phyloP scores from a whole-genome alignment of 176 grass and related monocot species.

The Aegilops sharonensis region DNA sequence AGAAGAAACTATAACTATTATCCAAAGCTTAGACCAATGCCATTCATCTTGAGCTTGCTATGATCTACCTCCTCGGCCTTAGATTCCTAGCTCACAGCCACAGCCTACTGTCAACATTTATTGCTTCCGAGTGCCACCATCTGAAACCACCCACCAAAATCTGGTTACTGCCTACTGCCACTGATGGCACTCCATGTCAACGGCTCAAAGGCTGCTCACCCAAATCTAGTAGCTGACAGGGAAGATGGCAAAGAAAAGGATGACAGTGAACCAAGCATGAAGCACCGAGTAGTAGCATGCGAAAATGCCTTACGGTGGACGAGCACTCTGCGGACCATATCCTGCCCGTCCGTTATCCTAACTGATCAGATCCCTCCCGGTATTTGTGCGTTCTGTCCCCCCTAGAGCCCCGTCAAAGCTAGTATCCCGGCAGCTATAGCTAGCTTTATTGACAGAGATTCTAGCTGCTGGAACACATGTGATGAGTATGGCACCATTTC shows the following conservation, averaged over 20 bases:
- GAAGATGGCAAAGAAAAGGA: not conserved
- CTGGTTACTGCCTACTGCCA: not conserved
- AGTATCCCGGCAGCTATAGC: too few species aligned
- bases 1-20: not conserved
- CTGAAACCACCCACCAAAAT: not conserved
- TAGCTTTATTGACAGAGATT: too few species aligned
- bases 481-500: too few species aligned
- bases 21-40: constrained; percentile 3
- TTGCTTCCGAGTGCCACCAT: not conserved
- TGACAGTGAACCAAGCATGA: not conserved
- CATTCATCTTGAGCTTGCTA: not conserved
- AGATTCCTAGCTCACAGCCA: constrained; percentile 2
- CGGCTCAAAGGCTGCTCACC: not conserved
- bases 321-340: too few species aligned
- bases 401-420: too few species aligned
- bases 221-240: not conserved
- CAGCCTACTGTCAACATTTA: not conserved
- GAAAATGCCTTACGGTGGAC: too few species aligned
- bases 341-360: too few species aligned
- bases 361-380: too few species aligned
- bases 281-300: not conserved
- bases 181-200: not conserved
- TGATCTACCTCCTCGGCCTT: not conserved
- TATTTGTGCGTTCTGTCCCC: too few species aligned
- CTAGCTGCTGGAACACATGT: too few species aligned